Base-by-base conservation (phyloP, 371 early-diverging fungal species). In the Mucor circinelloides region DNA sequence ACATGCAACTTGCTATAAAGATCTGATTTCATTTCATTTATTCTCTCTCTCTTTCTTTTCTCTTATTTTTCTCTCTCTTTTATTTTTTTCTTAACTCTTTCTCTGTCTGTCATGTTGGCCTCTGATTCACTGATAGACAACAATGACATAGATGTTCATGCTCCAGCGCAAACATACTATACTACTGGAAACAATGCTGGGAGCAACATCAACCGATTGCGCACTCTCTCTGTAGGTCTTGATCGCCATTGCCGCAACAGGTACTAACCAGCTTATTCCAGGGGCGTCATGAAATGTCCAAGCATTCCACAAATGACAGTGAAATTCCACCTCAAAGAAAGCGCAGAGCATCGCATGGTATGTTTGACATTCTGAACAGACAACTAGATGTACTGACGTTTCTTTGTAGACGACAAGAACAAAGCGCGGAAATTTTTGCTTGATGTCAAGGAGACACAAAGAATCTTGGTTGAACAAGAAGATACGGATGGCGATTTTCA, bases 401-500 rank as follows among this genome's bases (percentile, higher is more conserved):
- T 50, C 25, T 50, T 32, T 38, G 30, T 42, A 88, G 94, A 94
- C 70, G 91, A 87, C 58, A 89, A 88, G 72, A 67, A 67, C 46
- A 82, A 85, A 48, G 85, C 93, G 2, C 79, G 91, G 13, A 82
- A 85, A 54, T 93, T 94, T 73, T 70, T 94, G 19, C 83, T 96
- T 36, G 90, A 96, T 65, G 94, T 96, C 1, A 90, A 87, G 52
- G 88, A 88, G 60, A 93, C 94, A 2, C 86, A 91, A 56, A 81
- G 88, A 63, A 72, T 77, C 34, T 82, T 97, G n/a, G 81, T 97
- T 34, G 87, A 78, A 61, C 97, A 97, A 71, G 97, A 97, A 72
- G 97, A 97, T 76, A 94, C 95, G 0, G 92, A 96, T 78, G 93
- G 93, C 13, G 93, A 97, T 69, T 90, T 82, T 68, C 96, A 96